Base-by-base conservation (phyloP, 2,329 filamentous ascomycete species). In the Penicillium sp. region DNA sequence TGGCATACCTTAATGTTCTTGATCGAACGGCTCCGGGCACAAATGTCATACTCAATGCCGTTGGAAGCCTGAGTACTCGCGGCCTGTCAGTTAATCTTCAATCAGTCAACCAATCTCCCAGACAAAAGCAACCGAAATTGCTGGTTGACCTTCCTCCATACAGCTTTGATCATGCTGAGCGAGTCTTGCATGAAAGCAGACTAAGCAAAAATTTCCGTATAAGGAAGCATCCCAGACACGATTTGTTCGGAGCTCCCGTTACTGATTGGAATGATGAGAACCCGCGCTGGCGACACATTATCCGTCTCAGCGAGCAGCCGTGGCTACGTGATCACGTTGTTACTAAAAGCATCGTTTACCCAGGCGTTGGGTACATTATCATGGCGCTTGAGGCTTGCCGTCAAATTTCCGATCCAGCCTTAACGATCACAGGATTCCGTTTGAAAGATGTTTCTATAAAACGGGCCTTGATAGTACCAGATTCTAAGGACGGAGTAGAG, bases 401-500 rank as follows among this genome's bases (percentile, higher is more conserved):
- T 26, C 68, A 69, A 52, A 58, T 68, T 26, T 47, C 55, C 0
- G 62, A 59, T 9, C 58, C 59, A 2, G 45, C 47, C 20, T 38
- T 47, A 18, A 52, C 43, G 1, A 42, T 63, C 21, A 50, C 28
- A 3, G 62, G 63, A 1, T 65, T 66, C 24, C 51, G 56, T 2
- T 48, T 70, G 3, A 62, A 60, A 20, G 57, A 64, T 23, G 59
- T 71, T 3, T 61, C 62, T 6, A 68, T 70, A 18, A 65, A 63
- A n/a, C 61, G 62, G 52, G 67, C 67, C 1, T 57, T 71, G 48
- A 60, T 66, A 18, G 42, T 71, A 23, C 68, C 69, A 0, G 68
- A 71, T 48, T 64, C 58, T 2, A 67, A 66, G 47, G 61, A 70
- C 5, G 69, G 69, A 2, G 62, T 71, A 23, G 69, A 72, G 53